Percentiles rank a stretch among this genome's conserved stretches.
Conservation (phyloP, 306 rosid genomes). For the Hippophae tibetana region DNA sequence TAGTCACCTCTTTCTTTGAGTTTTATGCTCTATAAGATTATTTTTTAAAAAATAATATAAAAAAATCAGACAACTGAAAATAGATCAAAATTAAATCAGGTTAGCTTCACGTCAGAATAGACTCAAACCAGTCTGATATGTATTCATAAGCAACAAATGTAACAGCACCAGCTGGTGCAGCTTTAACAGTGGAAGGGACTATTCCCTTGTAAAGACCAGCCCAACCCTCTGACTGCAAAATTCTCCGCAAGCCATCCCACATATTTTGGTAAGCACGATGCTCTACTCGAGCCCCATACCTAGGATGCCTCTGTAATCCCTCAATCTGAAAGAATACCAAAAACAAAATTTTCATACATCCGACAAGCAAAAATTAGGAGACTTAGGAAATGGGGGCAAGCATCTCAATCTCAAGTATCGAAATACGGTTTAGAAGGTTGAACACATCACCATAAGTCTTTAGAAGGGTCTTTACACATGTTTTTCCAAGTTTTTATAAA, state of each 20-base stretch:
- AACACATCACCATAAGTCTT: no score
- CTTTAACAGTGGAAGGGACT: constrained; percentile 78
- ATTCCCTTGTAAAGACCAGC: constrained; percentile 92
- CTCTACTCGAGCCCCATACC: constrained; percentile 88
- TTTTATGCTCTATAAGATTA: not conserved
- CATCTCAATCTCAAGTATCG: no score
- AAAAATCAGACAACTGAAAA: not conserved
- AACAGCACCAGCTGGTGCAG: constrained; percentile 90
- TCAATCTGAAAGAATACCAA: constrained; percentile 37
- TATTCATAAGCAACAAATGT: constrained; percentile 88
- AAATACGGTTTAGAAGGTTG: no score
- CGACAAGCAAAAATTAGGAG: no score
- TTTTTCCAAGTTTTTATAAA: no score
- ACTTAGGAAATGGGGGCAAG: no score
- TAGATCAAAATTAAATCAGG: not conserved
- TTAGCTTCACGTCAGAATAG: constrained; percentile 34
- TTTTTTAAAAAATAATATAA: constrained; percentile 22
- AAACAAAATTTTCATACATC: not conserved
- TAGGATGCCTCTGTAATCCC: constrained; percentile 86
- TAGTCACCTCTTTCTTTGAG: not conserved
- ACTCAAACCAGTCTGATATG: constrained; percentile 64
- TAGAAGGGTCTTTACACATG: no score
- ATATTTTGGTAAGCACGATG: constrained; percentile 58
- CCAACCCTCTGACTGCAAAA: constrained; percentile 55
- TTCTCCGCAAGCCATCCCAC: constrained; percentile 63